These are phyloP conservation scores for Gaeumannomyces sp. DNA, from an alignment of 2,329 filamentous ascomycete species.

Conservation along the genomic window DNA sequence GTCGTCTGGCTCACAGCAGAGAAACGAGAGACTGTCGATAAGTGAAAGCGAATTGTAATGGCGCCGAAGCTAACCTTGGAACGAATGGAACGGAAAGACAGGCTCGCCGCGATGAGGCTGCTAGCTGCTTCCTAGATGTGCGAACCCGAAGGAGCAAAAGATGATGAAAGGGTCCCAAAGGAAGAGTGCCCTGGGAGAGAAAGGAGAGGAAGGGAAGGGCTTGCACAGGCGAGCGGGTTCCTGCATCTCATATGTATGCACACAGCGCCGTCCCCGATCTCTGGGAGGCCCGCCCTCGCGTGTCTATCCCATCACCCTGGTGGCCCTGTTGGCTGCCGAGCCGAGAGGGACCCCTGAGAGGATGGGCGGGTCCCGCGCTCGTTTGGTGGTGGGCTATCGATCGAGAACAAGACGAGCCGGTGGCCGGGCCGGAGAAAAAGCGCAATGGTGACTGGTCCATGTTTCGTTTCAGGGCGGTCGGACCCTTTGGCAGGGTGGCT, in stretches of 20 bases:
- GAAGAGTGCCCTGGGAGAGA: neutral
- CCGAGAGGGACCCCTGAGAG: neutral
- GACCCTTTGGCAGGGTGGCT: neutral
- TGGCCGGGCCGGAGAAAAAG: neutral
- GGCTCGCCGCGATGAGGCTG: neutral
- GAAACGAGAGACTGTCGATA: neutral
- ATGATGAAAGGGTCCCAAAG: neutral
- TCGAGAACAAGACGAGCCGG: neutral
- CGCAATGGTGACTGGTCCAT: neutral
- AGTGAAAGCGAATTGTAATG: neutral
- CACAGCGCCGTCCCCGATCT: neutral
- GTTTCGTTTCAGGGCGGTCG: neutral
- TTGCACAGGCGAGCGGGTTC: neutral
- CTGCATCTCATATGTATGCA: neutral
- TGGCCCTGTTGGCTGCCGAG: neutral
- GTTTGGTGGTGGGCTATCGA: neutral
- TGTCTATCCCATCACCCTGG: neutral
- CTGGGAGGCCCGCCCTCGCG: neutral
- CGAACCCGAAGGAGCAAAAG: neutral
- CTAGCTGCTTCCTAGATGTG: neutral
- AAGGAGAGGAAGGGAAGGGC: neutral
- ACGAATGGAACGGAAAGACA: slow-evolving; percentile 1
- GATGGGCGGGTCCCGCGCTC: no score
- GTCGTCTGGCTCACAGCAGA: neutral
- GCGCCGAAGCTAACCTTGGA: neutral